Percentiles rank a stretch among this genome's conserved stretches.
Evolutionary conservation across 164 flowering plant species (phyloP).

Genomic region (Cinnamomum micranthum): DNA sequence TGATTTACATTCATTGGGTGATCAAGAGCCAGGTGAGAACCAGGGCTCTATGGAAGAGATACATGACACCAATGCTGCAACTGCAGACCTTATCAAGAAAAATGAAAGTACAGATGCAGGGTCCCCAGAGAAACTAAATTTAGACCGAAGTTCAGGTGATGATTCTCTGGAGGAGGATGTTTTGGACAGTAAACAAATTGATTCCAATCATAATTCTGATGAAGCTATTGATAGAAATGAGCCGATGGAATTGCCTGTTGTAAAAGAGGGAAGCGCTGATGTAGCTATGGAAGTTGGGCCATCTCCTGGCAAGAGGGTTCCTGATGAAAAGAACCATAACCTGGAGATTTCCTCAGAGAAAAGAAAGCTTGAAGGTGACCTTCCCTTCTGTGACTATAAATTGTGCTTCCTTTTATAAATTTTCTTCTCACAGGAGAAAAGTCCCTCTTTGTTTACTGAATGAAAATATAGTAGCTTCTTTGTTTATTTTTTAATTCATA

Average conservation of each 20-base stretch:
- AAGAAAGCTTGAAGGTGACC: conserved; percentile 66
- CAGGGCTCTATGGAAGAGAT: conserved; percentile 25
- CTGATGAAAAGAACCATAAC: conserved; percentile 28
- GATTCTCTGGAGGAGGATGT: conserved; percentile 89
- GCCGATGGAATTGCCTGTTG: conserved; percentile 28
- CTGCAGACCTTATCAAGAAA: conserved; percentile 43
- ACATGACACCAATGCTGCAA: conserved; percentile 34
- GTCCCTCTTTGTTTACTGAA: neutral
- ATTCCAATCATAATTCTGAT: conserved; percentile 37
- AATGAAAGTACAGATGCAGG: conserved; percentile 50
- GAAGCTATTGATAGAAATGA: conserved; percentile 39
- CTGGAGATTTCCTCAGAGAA: conserved; percentile 41
- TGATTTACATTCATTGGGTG: conserved; percentile 58
- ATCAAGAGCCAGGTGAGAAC: conserved; percentile 51
- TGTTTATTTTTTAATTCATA: neutral
- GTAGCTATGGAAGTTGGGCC: conserved; percentile 39
- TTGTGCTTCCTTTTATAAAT: neutral
- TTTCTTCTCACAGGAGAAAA: neutral
- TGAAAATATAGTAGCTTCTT: neutral
- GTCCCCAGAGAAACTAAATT: conserved; percentile 60
- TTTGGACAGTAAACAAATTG: conserved; percentile 55
- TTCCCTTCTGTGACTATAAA: neutral
- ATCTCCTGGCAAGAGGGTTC: conserved; percentile 27
- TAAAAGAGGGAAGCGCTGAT: conserved; percentile 43
- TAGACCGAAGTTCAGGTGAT: conserved; percentile 79